These are phyloP conservation scores for Trifolium pratense DNA, from an alignment of 306 rosid genomes.

Conservation along the genomic window DNA sequence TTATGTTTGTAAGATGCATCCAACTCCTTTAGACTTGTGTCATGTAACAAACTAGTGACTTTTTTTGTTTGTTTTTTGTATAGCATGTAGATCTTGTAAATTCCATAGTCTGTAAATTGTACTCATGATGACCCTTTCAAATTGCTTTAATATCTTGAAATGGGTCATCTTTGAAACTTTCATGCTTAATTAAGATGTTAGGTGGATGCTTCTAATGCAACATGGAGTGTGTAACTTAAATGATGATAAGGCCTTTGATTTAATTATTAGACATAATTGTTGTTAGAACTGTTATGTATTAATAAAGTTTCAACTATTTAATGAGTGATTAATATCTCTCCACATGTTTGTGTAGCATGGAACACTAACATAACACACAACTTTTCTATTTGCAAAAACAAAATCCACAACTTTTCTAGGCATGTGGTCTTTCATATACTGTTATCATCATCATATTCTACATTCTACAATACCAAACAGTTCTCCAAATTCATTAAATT, in stretches of 20 bases:
- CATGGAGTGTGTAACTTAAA: conserved; percentile 29
- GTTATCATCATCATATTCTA: conserved; percentile 73
- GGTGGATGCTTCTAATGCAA: conserved; percentile 23
- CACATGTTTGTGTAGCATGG: conserved; percentile 1
- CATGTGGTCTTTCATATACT: conserved; percentile 63
- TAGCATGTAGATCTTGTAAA: conserved; percentile 66
- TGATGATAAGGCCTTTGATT: conserved; percentile 17
- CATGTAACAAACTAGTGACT: conserved; percentile 39
- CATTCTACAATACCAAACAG: conserved; percentile 68
- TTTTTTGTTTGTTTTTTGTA: conserved; percentile 30
- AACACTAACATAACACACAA: conserved; percentile 61
- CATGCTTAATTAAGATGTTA: conserved; percentile 28
- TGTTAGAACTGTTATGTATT: conserved; percentile 24
- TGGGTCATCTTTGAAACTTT: conserved; percentile 33
- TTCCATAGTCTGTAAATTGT: conserved; percentile 44
- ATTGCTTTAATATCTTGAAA: conserved; percentile 41
- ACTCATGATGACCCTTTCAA: conserved; percentile 44
- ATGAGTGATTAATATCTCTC: conserved; percentile 9
- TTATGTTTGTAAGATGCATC: conserved; percentile 14
- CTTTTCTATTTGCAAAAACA: conserved; percentile 58
- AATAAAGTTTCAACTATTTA: background rate
- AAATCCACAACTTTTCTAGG: conserved; percentile 54
- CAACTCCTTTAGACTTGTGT: conserved; percentile 18
- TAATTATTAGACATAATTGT: conserved; percentile 17
- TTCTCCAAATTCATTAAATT: conserved; percentile 55